Evolutionary conservation across 495 filamentous ascomycete genomes (phyloP).

Genomic region (Achaetomiella virescens): DNA sequence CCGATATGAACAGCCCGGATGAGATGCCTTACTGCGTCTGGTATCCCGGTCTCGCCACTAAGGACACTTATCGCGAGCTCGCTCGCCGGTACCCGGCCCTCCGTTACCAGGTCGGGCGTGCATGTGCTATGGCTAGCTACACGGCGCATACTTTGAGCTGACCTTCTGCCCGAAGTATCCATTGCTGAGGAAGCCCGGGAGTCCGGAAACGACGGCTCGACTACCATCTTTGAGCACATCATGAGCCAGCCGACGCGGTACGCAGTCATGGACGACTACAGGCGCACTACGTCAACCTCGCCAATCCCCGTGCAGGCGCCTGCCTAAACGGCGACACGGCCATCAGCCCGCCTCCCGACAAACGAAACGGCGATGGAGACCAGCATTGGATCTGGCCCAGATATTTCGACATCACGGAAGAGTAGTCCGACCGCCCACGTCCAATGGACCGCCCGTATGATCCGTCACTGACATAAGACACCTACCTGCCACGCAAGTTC

Average conservation of each 20-base stretch:
- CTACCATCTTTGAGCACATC: not conserved
- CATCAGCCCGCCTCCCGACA: constrained; percentile 4
- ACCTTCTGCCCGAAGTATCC: constrained; percentile 5
- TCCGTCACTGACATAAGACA: not conserved
- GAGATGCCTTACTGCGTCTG: not conserved
- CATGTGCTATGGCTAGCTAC: constrained; percentile 12
- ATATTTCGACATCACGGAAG: constrained; percentile 16
- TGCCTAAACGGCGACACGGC: constrained; percentile 19
- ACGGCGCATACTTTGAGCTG: constrained; percentile 2
- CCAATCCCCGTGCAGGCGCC: not conserved
- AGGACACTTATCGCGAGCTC: not conserved
- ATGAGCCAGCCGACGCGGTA: not conserved
- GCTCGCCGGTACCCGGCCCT: constrained; percentile 1
- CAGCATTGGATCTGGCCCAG: not conserved
- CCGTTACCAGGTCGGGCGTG: constrained; percentile 8
- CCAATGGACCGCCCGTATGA: too few species aligned
- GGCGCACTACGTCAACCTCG: not conserved
- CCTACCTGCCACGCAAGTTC: not conserved
- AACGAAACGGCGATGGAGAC: not conserved
- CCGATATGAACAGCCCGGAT: not conserved
- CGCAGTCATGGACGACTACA: not conserved
- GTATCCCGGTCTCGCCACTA: not conserved
- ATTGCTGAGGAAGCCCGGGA: constrained; percentile 15
- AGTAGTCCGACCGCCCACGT: not conserved
- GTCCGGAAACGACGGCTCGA: not conserved